These are phyloP conservation scores for Populus pruinosa DNA, from an alignment of 345 rosid genomes.

Conservation along the genomic window DNA sequence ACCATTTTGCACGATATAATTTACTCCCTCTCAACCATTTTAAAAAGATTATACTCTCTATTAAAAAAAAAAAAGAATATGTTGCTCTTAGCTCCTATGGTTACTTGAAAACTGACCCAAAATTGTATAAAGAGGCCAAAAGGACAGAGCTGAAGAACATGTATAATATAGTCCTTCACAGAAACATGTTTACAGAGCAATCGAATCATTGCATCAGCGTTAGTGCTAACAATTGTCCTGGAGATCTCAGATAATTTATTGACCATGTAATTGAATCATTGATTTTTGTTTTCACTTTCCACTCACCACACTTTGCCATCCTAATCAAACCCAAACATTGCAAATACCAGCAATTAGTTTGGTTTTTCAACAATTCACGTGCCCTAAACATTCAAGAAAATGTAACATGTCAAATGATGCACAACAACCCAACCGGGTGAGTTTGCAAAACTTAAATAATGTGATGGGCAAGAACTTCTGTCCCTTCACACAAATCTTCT, in stretches of 20 bases:
- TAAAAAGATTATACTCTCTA: slow-evolving; percentile 10
- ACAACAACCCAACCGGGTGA: slow-evolving; percentile 26
- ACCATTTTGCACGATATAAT: neutral
- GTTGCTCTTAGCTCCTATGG: slow-evolving; percentile 4
- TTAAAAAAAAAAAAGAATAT: neutral
- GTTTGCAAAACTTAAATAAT: slow-evolving; percentile 40
- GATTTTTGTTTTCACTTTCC: slow-evolving; percentile 4
- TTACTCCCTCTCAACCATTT: neutral
- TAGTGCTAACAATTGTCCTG: neutral
- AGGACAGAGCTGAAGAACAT: slow-evolving; percentile 5
- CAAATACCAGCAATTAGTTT: slow-evolving; percentile 10
- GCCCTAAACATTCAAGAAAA: slow-evolving; percentile 19
- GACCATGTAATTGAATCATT: slow-evolving; percentile 1
- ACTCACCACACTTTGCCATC: slow-evolving; percentile 12
- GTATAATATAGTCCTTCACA: neutral
- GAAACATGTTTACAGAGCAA: slow-evolving; percentile 3
- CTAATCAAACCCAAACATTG: slow-evolving; percentile 13
- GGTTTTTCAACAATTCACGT: neutral
- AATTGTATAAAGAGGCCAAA: slow-evolving; percentile 9
- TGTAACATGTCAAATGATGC: slow-evolving; percentile 20
- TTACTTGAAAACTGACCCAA: slow-evolving; percentile 1
- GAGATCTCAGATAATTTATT: slow-evolving; percentile 9
- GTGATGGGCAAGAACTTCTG: slow-evolving; percentile 33
- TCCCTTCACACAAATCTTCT: slow-evolving; percentile 42
- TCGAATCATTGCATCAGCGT: neutral